These are phyloP conservation scores for Tephrocybe rancida DNA, from an alignment of 768 basidiomycete genomes.

Conservation along the genomic window DNA sequence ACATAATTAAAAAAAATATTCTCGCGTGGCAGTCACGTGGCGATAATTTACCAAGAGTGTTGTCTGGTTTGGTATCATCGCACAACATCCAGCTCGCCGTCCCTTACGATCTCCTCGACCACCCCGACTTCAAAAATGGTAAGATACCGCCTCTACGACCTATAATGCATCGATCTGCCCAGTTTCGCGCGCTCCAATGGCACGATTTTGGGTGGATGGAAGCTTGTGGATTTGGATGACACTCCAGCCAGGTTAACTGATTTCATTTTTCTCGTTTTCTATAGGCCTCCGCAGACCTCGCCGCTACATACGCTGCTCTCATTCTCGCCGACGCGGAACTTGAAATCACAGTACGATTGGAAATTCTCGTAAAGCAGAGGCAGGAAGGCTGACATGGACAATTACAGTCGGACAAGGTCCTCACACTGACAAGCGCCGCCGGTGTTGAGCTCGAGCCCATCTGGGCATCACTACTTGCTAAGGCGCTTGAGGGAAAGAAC, in stretches of 20 bases:
- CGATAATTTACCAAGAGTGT: background rate
- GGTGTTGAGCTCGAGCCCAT: conserved; percentile 90
- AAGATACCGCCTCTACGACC: conserved; percentile 5
- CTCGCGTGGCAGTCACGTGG: conserved; percentile 18
- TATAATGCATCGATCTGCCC: background rate
- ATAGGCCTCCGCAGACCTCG: conserved; percentile 72
- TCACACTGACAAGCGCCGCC: conserved; percentile 83
- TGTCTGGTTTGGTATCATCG: conserved; percentile 7
- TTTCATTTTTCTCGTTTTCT: conserved; percentile 1
- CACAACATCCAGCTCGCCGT: conserved; percentile 14
- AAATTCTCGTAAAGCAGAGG: background rate
- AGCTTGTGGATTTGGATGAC: conserved; percentile 16
- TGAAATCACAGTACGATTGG: conserved; percentile 90
- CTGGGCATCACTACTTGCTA: conserved; percentile 96
- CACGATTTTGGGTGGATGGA: conserved; percentile 19
- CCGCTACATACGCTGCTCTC: conserved; percentile 94
- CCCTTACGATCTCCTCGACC: conserved; percentile 16
- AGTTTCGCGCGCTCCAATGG: background rate
- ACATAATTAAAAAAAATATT: background rate
- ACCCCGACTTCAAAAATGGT: conserved; percentile 21
- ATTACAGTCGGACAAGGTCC: conserved; percentile 86
- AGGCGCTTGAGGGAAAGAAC: conserved; percentile 97
- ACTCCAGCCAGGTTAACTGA: background rate
- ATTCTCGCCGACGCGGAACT: conserved; percentile 97
- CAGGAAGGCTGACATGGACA: background rate